A percentile compares a stretch with the other conserved stretches of the same genome.
Evolutionary conservation across 805 yeast species (phyloP).

Genomic region (Wickerhamiella sergipiensis): DNA sequence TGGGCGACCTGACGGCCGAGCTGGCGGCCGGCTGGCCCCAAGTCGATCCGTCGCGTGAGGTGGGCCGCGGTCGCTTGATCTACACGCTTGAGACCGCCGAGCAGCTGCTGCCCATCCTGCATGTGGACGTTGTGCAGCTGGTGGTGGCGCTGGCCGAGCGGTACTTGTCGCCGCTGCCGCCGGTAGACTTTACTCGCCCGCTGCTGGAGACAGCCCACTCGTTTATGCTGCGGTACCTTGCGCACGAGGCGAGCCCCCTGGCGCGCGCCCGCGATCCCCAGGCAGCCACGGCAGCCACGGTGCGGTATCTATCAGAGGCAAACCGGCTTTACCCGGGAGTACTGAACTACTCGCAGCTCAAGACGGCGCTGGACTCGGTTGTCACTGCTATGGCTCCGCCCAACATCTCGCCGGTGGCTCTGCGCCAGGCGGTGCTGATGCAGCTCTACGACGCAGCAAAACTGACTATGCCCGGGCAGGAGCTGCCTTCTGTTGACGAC

Average conservation of each 20-base stretch:
- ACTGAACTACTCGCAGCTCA: conserved; percentile 41
- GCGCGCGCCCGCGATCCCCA: conserved; percentile 15
- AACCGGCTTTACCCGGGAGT: conserved; percentile 42
- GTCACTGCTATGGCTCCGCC: conserved; percentile 33
- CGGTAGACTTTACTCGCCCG: conserved; percentile 14
- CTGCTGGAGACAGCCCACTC: conserved; percentile 55
- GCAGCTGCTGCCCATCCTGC: conserved; percentile 11
- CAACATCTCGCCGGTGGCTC: conserved; percentile 14
- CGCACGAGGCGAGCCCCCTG: conserved; percentile 11
- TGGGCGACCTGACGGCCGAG: neutral
- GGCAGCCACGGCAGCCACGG: conserved; percentile 18
- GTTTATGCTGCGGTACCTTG: conserved; percentile 31
- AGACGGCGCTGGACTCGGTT: conserved; percentile 43
- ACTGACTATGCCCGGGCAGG: conserved; percentile 22
- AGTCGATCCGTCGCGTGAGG: neutral
- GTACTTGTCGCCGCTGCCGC: conserved; percentile 6
- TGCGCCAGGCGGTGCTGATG: conserved; percentile 27
- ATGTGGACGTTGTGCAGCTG: conserved; percentile 3
- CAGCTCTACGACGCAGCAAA: conserved; percentile 28
- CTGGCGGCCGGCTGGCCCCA: neutral
- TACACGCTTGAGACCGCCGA: conserved; percentile 12
- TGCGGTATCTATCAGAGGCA: conserved; percentile 34
- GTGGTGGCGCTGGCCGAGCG: conserved; percentile 9
- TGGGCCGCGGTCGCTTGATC: conserved; percentile 10
- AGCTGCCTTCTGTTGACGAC: neutral